These are phyloP conservation scores for Neurospora sp. DNA, from an alignment of 495 filamentous ascomycete species.

Conservation along the genomic window DNA sequence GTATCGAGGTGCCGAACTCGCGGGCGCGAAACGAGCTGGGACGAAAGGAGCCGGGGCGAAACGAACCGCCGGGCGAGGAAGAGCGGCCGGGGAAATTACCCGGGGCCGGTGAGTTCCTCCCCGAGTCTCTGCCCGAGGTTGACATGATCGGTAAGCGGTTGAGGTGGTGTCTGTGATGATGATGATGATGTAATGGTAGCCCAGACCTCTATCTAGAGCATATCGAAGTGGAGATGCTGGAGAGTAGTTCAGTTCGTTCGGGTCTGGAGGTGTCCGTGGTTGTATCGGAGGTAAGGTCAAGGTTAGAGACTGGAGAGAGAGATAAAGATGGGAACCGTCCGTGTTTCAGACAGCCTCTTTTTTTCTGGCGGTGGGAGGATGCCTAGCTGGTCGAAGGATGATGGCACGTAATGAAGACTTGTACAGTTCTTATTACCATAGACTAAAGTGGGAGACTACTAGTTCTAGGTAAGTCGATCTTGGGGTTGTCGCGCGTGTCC, in stretches of 20 bases:
- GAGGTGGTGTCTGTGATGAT: not conserved
- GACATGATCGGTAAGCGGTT: conserved; percentile 24
- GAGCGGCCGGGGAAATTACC: conserved; percentile 7
- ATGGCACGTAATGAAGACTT: not conserved
- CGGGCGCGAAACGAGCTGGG: conserved; percentile 33
- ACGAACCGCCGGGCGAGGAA: conserved; percentile 29
- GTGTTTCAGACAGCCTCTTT: not conserved
- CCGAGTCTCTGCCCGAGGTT: conserved; percentile 13
- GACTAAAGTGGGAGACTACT: not conserved
- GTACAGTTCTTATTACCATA: not conserved
- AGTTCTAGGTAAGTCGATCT: not conserved
- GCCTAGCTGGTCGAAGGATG: not conserved
- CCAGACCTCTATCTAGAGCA: conserved; percentile 3
- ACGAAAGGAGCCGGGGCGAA: conserved; percentile 27
- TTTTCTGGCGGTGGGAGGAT: not conserved
- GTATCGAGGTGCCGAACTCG: conserved; percentile 33
- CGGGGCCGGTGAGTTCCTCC: conserved; percentile 24
- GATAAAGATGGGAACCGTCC: not conserved
- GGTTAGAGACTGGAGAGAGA: not conserved
- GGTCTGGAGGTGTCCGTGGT: not conserved
- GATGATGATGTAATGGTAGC: not conserved
- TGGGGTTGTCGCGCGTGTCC: not conserved
- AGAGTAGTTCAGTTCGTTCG: not conserved
- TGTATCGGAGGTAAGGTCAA: not conserved
- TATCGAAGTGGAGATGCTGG: not conserved